Evolutionary conservation across 2,329 filamentous ascomycete genomes (phyloP).

Genomic region (Alternaria angustiovoidea): DNA sequence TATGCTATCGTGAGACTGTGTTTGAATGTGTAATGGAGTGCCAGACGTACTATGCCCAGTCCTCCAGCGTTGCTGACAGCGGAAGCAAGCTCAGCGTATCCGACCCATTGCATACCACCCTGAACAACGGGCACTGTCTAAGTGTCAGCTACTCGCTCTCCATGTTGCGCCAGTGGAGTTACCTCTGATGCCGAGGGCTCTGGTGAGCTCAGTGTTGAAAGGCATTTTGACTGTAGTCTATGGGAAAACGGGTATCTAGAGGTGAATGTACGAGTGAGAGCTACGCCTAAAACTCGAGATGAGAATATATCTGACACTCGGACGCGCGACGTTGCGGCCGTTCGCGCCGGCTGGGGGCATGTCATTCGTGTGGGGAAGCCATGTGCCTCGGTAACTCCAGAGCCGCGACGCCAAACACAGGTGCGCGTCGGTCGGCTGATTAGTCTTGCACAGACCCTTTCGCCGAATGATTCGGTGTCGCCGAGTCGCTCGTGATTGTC

Average conservation of each 20-base stretch:
- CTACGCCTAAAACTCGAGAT: not conserved
- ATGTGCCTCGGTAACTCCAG: constrained; percentile 39
- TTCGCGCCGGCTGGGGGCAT: constrained; percentile 24
- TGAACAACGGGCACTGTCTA: constrained; percentile 77
- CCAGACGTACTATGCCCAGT: constrained; percentile 67
- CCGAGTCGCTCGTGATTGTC: constrained; percentile 5
- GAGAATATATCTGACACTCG: constrained; percentile 13
- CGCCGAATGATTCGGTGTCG: constrained; percentile 20
- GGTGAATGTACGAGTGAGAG: not conserved
- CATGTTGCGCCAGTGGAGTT: constrained; percentile 4
- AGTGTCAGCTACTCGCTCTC: constrained; percentile 53
- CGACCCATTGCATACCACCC: constrained; percentile 88
- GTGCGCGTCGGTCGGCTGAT: constrained; percentile 14
- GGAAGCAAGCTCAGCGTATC: constrained; percentile 79
- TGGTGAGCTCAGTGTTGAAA: constrained; percentile 70
- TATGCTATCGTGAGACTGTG: constrained; percentile 29
- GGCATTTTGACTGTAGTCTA: constrained; percentile 57
- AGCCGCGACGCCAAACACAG: constrained; percentile 24
- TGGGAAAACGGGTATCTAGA: constrained; percentile 2
- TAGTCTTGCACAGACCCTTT: constrained; percentile 5
- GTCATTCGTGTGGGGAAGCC: constrained; percentile 36
- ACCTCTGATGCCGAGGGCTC: constrained; percentile 66
- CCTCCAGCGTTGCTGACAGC: constrained; percentile 75
- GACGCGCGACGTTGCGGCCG: constrained; percentile 16
- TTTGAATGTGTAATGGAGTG: not conserved